phyloP scores from a whole-genome alignment of 2,329 filamentous ascomycete species.

The Lecanicillium sp. region DNA sequence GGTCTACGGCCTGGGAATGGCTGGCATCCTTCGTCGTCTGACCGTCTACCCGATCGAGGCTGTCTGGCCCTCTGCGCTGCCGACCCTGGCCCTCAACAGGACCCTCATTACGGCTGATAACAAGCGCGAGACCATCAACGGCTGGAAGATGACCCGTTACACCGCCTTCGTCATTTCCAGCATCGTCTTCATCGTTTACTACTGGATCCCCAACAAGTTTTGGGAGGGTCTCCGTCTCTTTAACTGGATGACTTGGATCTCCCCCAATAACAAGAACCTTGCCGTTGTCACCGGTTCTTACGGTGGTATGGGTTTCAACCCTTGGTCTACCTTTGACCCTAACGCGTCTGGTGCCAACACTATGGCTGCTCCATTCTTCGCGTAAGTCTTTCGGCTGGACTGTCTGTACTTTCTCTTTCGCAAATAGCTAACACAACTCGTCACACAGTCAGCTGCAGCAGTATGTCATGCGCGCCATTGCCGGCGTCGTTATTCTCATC shows the following conservation, averaged over 20 bases:
- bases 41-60: slow-evolving; percentile 25
- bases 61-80: slow-evolving; percentile 24
- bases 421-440: not conserved
- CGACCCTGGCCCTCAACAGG: slow-evolving; percentile 24
- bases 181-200: slow-evolving; percentile 34
- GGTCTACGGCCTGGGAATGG: slow-evolving; percentile 24
- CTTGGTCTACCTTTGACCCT: slow-evolving; percentile 42
- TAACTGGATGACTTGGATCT: slow-evolving; percentile 45
- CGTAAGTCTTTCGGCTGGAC: slow-evolving; percentile 5
- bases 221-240: slow-evolving; percentile 35
- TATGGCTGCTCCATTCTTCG: slow-evolving; percentile 31
- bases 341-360: slow-evolving; percentile 26
- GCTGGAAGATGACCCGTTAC: slow-evolving; percentile 36
- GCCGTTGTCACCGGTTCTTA: slow-evolving; percentile 34
- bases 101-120: slow-evolving; percentile 25
- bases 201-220: slow-evolving; percentile 39
- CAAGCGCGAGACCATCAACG: slow-evolving; percentile 27
- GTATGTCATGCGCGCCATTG: slow-evolving; percentile 25
- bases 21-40: slow-evolving; percentile 23
- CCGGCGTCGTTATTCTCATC: slow-evolving; percentile 30
- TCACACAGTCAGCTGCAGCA: slow-evolving; percentile 21
- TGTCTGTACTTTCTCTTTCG: not conserved
- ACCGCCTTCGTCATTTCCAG: slow-evolving; percentile 32
- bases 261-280: slow-evolving; percentile 34
- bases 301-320: slow-evolving; percentile 38